Evolutionary conservation across 768 basidiomycete genomes (phyloP), one percentile per base, ranked within the genome.

Genomic region (Rhodotorula kratochvilovae): DNA sequence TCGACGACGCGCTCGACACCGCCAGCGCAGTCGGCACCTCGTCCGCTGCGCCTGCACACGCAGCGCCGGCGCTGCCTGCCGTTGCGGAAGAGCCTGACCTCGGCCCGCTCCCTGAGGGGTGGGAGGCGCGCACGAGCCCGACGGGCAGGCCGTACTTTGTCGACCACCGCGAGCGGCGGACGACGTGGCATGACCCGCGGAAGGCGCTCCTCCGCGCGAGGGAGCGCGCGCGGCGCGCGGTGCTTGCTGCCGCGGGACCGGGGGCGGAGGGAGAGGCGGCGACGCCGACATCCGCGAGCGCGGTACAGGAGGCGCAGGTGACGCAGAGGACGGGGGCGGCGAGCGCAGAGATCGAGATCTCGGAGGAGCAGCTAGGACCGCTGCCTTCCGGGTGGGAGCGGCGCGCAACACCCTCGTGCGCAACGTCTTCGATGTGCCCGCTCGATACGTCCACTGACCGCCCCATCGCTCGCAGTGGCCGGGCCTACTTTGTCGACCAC

Each of bases 141-240:
- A 93, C 97, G 82, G 96, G 96, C 25, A 86, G 95, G 55, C 90
- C 93, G 2, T 99, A 99, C 82, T 99, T 95, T 80, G 96, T 99
- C 58, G 95, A 99, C 80, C 96, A 99, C 82, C 94, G 94, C 77
- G 96, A 92, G 15, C 87, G 95, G 60, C 96, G 92, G 29, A 98
- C 96, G 39, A 98, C 95, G n/a, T 99, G 96, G 96, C 92, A 97
- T 23, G 96, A 99, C 79, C 96, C 96, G 51, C 88, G 96, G 64
- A 87, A 93, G 62, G 93, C 90, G n/a, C 91, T 92, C 31, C 87
- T 86, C 19, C 36, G 56, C 15, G 46, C 60, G 61, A n/a, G 45
- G 51, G 36, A 33, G 55, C 43, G 54, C 25, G 53, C 48, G 19
- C 2, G 31, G 53, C 31, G n/a, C 11, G 46, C 51, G 3, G 51